A percentile compares a stretch with the other conserved stretches of the same genome.
phyloP scores from a whole-genome alignment of 495 filamentous ascomycete genomes.

The Penicillium crystallinum region DNA sequence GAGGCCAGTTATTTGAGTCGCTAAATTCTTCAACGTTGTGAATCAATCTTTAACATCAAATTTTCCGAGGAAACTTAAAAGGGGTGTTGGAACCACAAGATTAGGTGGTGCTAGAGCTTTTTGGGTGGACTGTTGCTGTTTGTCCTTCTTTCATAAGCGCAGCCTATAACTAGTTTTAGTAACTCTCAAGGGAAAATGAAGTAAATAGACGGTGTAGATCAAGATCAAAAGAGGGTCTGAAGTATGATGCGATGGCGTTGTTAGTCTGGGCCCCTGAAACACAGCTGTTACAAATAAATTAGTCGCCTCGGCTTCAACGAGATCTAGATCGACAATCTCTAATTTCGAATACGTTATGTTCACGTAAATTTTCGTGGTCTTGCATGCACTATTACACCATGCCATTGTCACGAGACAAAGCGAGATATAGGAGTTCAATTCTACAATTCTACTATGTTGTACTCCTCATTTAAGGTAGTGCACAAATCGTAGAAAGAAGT shows the following conservation, averaged over 20 bases:
- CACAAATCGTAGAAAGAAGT: not conserved
- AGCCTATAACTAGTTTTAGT: no score
- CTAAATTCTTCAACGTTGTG: no score
- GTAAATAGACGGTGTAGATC: not conserved
- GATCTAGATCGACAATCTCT: not conserved
- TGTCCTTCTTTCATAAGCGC: no score
- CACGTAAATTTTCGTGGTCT: not conserved
- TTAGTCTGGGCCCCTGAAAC: not conserved
- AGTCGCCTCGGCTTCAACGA: not conserved
- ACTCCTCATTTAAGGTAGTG: not conserved
- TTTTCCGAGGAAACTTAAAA: no score
- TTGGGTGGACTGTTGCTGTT: no score
- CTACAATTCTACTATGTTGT: no score
- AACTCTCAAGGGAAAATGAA: not conserved
- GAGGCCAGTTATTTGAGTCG: no score
- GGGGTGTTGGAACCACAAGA: no score
- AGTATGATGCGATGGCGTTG: not conserved
- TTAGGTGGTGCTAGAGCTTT: no score
- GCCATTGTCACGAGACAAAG: no score
- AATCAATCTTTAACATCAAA: no score
- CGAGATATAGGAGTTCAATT: no score
- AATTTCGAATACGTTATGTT: not conserved
- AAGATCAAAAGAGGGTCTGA: not conserved
- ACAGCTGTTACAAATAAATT: not conserved
- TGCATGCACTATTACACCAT: not conserved